Evolutionary conservation across 192 early-diverging fungal species (phyloP), one percentile per base, ranked within the genome.

Genomic region (Coemansia sp.): DNA sequence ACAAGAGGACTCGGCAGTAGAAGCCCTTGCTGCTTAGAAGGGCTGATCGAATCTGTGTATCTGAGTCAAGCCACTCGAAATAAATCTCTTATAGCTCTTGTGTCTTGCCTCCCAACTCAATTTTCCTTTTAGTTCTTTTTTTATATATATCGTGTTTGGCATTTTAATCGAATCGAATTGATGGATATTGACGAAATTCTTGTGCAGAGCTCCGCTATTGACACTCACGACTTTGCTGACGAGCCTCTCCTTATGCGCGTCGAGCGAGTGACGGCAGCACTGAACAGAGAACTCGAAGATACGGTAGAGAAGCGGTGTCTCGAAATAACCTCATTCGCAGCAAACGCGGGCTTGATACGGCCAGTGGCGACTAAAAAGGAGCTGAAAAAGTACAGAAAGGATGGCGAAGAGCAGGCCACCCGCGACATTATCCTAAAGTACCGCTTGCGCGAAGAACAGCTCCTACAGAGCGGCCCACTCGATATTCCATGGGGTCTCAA

Each of bases 241-340:
- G 79, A 82, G 42, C 74, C 79, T 13, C 66, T 82, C 60, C 63
- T 82, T 30, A 62, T 82, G 65, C 79, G 79, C 13, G 66, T 82
- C 8, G 79, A 82, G 39, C 32, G 70, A 52, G 71, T 72, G 16
- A 82, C 79, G 11, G 23, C 62, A 37, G 71, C 62, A 2, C 76
- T 76, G 61, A 74, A 74, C 66, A 38, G 47, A 2, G 38, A 49
- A 6, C 67, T 76, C 3, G 38, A 62, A 2, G 49, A 61, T 32
- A 21, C n/a, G 11, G 30, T 40, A 17, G 74, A 70, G 65, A 73
- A 65, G 55, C 57, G 35, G 43, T 53, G 73, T n/a, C 43, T 82
- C 65, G 74, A 76, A 35, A 42, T 76, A 21, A 68, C 61, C 11
- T 47, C 79, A 6, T 37, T 28, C 9, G 28, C 68, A 2, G 74